These are phyloP conservation scores for Cyberlindnera lachancei DNA, from an alignment of 805 yeast species.

Conservation along the genomic window DNA sequence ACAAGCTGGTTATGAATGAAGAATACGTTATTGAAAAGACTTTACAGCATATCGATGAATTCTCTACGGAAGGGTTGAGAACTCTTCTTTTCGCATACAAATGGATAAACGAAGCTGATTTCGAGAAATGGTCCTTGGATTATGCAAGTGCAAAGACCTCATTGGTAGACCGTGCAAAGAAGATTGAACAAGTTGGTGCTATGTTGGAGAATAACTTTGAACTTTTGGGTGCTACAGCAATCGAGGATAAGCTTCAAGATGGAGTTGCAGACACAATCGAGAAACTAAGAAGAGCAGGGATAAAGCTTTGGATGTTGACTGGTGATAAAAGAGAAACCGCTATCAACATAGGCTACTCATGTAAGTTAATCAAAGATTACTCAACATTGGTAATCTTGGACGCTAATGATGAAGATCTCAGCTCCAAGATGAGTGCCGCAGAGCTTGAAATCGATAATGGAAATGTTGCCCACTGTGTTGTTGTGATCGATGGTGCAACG, in stretches of 20 bases:
- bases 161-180: slow-evolving; percentile 52
- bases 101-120: slow-evolving; percentile 56
- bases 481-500: slow-evolving; percentile 93
- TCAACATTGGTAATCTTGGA: slow-evolving; percentile 76
- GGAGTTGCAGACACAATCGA: slow-evolving; percentile 97
- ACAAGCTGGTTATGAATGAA: slow-evolving; percentile 57
- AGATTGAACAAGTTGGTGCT: slow-evolving; percentile 68
- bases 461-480: slow-evolving; percentile 85
- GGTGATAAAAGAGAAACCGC: slow-evolving; percentile 99
- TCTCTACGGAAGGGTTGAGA: slow-evolving; percentile 90
- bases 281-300: slow-evolving; percentile 85
- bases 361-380: slow-evolving; percentile 86
- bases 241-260: slow-evolving; percentile 91
- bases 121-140: slow-evolving; percentile 55
- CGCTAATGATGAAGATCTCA: slow-evolving; percentile 47
- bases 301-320: slow-evolving; percentile 95
- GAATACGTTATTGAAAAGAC: slow-evolving; percentile 77
- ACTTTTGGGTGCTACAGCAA: slow-evolving; percentile 89
- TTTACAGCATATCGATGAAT: slow-evolving; percentile 84
- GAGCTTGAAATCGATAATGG: slow-evolving; percentile 66
- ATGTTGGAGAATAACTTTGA: slow-evolving; percentile 61
- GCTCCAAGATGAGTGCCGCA: slow-evolving; percentile 67
- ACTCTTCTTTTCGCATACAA: slow-evolving; percentile 79
- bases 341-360: slow-evolving; percentile 91
- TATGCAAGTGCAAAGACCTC: slow-evolving; percentile 76